Percentiles rank a stretch among this genome's conserved stretches.
These are phyloP conservation scores for Barnettozyma pratensis DNA, from an alignment of 805 yeast species.

Conservation along the genomic window DNA sequence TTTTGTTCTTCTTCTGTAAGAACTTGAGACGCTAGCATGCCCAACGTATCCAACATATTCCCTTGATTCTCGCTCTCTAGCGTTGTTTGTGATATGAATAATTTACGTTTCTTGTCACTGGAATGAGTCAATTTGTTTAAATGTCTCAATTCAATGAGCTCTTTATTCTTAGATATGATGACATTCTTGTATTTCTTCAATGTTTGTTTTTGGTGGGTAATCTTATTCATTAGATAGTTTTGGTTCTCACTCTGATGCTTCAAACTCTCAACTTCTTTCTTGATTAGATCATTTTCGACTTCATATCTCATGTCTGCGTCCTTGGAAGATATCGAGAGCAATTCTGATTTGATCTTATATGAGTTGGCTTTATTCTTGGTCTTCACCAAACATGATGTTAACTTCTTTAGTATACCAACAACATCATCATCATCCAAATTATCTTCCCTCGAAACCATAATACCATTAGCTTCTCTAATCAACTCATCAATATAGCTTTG, in stretches of 20 bases:
- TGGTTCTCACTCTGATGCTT: slow-evolving; percentile 28
- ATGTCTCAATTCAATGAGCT: slow-evolving; percentile 35
- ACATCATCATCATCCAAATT: slow-evolving; percentile 9
- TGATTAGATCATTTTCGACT: slow-evolving; percentile 40
- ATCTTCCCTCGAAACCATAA: not conserved
- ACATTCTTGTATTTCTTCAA: slow-evolving; percentile 40
- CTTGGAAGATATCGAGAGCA: slow-evolving; percentile 37
- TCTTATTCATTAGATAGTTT: slow-evolving; percentile 32
- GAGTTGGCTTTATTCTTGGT: slow-evolving; percentile 29
- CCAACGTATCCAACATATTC: slow-evolving; percentile 43
- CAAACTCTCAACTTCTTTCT: slow-evolving; percentile 42
- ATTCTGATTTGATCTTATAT: slow-evolving; percentile 32
- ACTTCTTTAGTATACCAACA: slow-evolving; percentile 12
- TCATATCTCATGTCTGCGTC: slow-evolving; percentile 42
- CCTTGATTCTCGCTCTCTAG: slow-evolving; percentile 2
- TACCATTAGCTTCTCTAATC: slow-evolving; percentile 1
- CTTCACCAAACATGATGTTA: slow-evolving; percentile 20
- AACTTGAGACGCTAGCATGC: slow-evolving; percentile 50
- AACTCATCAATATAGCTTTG: slow-evolving; percentile 2
- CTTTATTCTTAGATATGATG: slow-evolving; percentile 38
- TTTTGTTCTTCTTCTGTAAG: slow-evolving; percentile 31
- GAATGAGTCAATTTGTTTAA: slow-evolving; percentile 2
- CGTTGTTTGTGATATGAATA: slow-evolving; percentile 8
- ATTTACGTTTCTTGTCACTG: slow-evolving; percentile 11
- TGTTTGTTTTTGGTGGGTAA: slow-evolving; percentile 36